Conservation (phyloP, 805 yeast genomes). For the Metschnikowia vanudenii region DNA sequence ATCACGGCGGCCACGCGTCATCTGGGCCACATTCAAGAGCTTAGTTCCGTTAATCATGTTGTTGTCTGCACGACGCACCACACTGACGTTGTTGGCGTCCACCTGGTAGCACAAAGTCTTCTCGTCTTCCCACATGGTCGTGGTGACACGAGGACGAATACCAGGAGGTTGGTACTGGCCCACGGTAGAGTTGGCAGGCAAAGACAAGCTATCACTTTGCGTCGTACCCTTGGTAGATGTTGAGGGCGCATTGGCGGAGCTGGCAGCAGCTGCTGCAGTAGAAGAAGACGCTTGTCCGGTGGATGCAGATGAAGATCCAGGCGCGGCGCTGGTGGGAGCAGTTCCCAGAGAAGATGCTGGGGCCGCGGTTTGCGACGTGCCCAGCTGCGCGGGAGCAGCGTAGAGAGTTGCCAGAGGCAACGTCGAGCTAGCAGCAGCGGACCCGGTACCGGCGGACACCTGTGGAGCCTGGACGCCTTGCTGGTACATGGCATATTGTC, state of each 20-base stretch:
- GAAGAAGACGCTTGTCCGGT: conserved; percentile 17
- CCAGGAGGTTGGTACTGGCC: conserved; percentile 49
- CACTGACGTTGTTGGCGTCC: conserved; percentile 76
- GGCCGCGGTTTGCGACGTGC: conserved; percentile 12
- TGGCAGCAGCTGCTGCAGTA: neutral
- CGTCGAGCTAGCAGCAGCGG: conserved; percentile 8
- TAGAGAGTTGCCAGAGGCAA: conserved; percentile 18
- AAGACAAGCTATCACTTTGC: conserved; percentile 17
- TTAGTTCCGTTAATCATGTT: conserved; percentile 87
- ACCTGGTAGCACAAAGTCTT: conserved; percentile 82
- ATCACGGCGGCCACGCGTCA: conserved; percentile 85
- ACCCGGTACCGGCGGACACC: conserved; percentile 3
- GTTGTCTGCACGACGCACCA: conserved; percentile 80
- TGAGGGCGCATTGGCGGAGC: too few species aligned
- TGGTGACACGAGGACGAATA: conserved; percentile 64
- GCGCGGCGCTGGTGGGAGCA: conserved; percentile 25
- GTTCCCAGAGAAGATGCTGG: conserved; percentile 20
- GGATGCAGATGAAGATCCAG: conserved; percentile 16
- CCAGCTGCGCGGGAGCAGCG: conserved; percentile 12
- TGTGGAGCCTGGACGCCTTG: conserved; percentile 16
- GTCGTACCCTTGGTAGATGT: conserved; percentile 15
- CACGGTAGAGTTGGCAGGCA: conserved; percentile 29
- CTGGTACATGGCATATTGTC: conserved; percentile 20
- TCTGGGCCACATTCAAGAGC: conserved; percentile 76
- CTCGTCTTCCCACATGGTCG: conserved; percentile 92